Percentiles rank a stretch among this genome's conserved stretches.
phyloP scores from a whole-genome alignment of 371 early-diverging fungal species.

The Sporodiniella umbellata region DNA sequence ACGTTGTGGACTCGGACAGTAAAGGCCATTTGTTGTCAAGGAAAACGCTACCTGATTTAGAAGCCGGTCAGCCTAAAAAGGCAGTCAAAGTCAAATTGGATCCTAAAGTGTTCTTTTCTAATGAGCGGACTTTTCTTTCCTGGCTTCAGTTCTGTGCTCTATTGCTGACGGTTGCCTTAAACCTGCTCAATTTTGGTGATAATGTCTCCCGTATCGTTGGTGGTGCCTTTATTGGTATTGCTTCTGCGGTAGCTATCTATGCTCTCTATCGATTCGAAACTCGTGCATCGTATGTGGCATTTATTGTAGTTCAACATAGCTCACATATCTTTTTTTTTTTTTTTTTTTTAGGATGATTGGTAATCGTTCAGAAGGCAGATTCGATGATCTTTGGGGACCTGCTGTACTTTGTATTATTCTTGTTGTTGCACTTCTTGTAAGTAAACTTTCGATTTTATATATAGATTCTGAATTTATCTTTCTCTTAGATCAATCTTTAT shows the following conservation, averaged over 20 bases:
- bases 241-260: slow-evolving; percentile 81
- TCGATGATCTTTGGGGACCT: slow-evolving; percentile 70
- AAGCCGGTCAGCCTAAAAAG: slow-evolving; percentile 5
- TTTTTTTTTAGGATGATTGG: slow-evolving; percentile 48
- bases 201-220: slow-evolving; percentile 65
- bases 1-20: not conserved
- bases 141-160: slow-evolving; percentile 82
- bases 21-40: not conserved
- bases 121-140: slow-evolving; percentile 98
- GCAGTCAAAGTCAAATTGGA: slow-evolving; percentile 77
- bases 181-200: slow-evolving; percentile 89
- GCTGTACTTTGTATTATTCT: slow-evolving; percentile 85
- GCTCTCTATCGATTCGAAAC: slow-evolving; percentile 89
- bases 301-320: slow-evolving; percentile 19
- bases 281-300: slow-evolving; percentile 58
- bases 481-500: slow-evolving; percentile 37
- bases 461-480: not conserved
- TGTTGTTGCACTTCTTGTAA: slow-evolving; percentile 51
- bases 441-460: not conserved
- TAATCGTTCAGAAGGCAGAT: slow-evolving; percentile 53
- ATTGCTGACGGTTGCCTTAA: slow-evolving; percentile 76
- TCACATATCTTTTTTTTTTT: slow-evolving; percentile 18
- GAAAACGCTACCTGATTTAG: slow-evolving; percentile 9
- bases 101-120: slow-evolving; percentile 99
- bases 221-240: slow-evolving; percentile 75